These are phyloP conservation scores for Ogataea pignaliae DNA, from an alignment of 805 yeast species.

Conservation along the genomic window DNA sequence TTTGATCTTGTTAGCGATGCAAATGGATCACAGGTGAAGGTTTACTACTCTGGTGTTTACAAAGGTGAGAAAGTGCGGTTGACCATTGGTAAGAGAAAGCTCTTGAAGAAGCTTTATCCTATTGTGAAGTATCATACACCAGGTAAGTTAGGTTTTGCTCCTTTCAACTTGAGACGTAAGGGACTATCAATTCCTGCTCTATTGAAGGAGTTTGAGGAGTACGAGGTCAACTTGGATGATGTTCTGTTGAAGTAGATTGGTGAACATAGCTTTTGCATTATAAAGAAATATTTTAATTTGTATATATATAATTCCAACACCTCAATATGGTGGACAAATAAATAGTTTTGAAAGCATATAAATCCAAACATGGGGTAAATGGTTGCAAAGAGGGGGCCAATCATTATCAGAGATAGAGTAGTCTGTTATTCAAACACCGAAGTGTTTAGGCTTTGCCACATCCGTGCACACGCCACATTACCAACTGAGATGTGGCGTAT, in stretches of 20 bases:
- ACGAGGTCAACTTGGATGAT: slow-evolving; percentile 34
- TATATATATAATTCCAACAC: background rate
- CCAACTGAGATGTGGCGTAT: background rate
- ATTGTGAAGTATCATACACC: slow-evolving; percentile 40
- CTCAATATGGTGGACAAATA: too few species aligned
- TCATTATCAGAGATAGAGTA: too few species aligned
- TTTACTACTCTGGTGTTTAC: slow-evolving; percentile 45
- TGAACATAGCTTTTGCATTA: background rate
- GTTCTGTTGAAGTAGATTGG: slow-evolving; percentile 8
- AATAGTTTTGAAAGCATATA: too few species aligned
- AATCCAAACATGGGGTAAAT: too few species aligned
- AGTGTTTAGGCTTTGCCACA: too few species aligned
- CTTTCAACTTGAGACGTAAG: slow-evolving; percentile 43
- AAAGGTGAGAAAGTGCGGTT: slow-evolving; percentile 44
- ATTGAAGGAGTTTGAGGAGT: slow-evolving; percentile 42
- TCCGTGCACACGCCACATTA: too few species aligned
- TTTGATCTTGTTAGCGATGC: slow-evolving; percentile 27
- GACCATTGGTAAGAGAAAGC: slow-evolving; percentile 59
- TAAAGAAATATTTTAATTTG: background rate
- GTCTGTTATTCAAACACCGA: too few species aligned
- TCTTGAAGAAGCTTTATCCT: slow-evolving; percentile 52
- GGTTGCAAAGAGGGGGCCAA: too few species aligned
- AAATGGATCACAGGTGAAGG: slow-evolving; percentile 31
- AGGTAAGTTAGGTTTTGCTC: slow-evolving; percentile 40
- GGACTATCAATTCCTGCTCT: slow-evolving; percentile 44